These are phyloP conservation scores for Corymbia citriodora DNA, from an alignment of 441 rosid genomes.

Conservation along the genomic window DNA sequence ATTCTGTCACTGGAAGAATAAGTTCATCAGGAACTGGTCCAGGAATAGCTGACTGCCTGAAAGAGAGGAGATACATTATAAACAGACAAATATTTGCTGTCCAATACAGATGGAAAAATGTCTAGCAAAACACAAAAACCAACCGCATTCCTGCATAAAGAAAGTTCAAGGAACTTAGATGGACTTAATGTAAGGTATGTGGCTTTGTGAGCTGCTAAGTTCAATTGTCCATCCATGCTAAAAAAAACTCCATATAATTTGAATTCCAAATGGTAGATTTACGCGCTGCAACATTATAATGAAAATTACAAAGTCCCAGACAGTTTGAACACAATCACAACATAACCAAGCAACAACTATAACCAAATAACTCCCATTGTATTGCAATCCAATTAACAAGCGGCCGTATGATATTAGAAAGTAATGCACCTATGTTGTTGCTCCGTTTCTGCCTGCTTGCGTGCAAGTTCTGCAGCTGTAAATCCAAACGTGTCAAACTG, in stretches of 20 bases:
- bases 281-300: background rate
- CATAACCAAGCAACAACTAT: background rate
- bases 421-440: constrained; percentile 61
- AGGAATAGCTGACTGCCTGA: constrained; percentile 92
- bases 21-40: constrained; percentile 93
- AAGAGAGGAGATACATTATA: constrained; percentile 8
- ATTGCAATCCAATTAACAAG: background rate
- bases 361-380: background rate
- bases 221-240: background rate
- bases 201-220: background rate
- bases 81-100: constrained; percentile 1
- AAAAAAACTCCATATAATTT: background rate
- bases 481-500: constrained; percentile 98
- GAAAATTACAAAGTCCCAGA: background rate
- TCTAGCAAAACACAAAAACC: background rate
- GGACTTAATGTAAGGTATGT: background rate
- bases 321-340: background rate
- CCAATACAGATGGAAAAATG: background rate
- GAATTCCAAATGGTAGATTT: background rate
- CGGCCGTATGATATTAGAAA: background rate
- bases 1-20: constrained; percentile 77
- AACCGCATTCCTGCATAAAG: background rate
- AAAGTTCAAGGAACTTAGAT: background rate
- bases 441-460: constrained; percentile 87
- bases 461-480: constrained; percentile 86